These are phyloP conservation scores for Cystoderma amianthinum DNA, from an alignment of 768 basidiomycete genomes.

Conservation along the genomic window DNA sequence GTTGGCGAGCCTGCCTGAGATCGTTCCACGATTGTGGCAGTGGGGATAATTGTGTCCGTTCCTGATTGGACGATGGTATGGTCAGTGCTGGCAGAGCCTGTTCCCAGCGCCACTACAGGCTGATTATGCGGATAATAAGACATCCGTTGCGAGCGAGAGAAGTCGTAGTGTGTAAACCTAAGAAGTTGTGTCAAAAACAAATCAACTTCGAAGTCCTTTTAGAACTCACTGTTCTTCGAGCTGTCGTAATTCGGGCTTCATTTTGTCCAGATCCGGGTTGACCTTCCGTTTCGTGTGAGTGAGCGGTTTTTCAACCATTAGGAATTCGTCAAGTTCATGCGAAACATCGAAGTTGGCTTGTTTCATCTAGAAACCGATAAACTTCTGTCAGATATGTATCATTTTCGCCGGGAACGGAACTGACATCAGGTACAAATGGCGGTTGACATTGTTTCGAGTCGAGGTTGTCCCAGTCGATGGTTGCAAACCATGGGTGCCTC, in stretches of 20 bases:
- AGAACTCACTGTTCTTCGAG: conserved; percentile 83
- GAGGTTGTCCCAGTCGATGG: conserved; percentile 75
- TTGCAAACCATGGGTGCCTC: conserved; percentile 77
- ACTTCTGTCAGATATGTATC: conserved; percentile 5
- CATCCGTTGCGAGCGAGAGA: conserved; percentile 58
- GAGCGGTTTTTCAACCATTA: conserved; percentile 97
- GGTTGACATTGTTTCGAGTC: conserved; percentile 66
- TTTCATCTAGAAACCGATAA: conserved; percentile 55
- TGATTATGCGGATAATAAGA: conserved; percentile 90
- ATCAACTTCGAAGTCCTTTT: background rate
- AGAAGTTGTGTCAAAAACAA: background rate
- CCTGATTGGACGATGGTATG: conserved; percentile 34
- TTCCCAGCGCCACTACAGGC: conserved; percentile 36
- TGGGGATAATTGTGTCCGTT: conserved; percentile 34
- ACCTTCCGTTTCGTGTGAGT: conserved; percentile 91
- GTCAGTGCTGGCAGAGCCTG: conserved; percentile 33
- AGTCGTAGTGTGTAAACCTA: conserved; percentile 91
- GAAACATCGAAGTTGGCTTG: conserved; percentile 98
- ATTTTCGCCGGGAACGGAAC: too few relatives aligned
- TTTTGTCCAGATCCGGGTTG: conserved; percentile 76
- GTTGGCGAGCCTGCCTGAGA: conserved; percentile 38
- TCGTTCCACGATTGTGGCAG: conserved; percentile 40
- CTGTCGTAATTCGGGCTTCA: conserved; percentile 87
- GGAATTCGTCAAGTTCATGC: conserved; percentile 94
- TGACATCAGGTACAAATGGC: conserved; percentile 88